These are phyloP conservation scores for Neopestalotiopsis rosae DNA, from an alignment of 2,329 filamentous ascomycete genomes.

Conservation along the genomic window DNA sequence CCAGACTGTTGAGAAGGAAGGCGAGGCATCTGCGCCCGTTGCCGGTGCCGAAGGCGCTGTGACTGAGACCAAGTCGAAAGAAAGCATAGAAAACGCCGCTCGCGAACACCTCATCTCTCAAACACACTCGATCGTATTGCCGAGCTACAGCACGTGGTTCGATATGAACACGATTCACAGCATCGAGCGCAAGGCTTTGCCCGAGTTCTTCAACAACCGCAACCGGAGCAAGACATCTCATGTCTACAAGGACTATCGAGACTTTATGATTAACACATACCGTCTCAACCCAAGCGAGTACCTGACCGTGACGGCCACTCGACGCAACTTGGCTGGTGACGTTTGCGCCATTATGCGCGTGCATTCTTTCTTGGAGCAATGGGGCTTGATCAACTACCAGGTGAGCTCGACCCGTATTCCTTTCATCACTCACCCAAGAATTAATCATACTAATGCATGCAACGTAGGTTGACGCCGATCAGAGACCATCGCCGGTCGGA, in stretches of 20 bases:
- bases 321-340: slow-evolving; percentile 93
- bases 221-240: slow-evolving; percentile 98
- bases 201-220: slow-evolving; percentile 97
- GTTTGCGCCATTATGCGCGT: slow-evolving; percentile 99
- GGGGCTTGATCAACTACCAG: slow-evolving; percentile 99
- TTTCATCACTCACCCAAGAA: slow-evolving; percentile 13
- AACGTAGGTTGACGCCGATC: slow-evolving; percentile 88
- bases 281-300: slow-evolving; percentile 95
- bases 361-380: slow-evolving; percentile 96
- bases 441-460: slow-evolving; percentile 6
- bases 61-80: slow-evolving; percentile 74
- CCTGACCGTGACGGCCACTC: slow-evolving; percentile 93
- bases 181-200: slow-evolving; percentile 91
- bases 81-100: slow-evolving; percentile 82
- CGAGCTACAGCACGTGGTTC: slow-evolving; percentile 98
- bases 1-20: slow-evolving; percentile 46
- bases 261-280: slow-evolving; percentile 99
- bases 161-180: slow-evolving; percentile 94
- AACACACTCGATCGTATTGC: slow-evolving; percentile 93
- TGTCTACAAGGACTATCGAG: slow-evolving; percentile 98
- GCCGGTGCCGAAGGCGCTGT: slow-evolving; percentile 52
- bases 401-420: slow-evolving; percentile 51
- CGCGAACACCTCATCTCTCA: slow-evolving; percentile 92
- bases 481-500: slow-evolving; percentile 91
- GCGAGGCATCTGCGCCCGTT: slow-evolving; percentile 40